Conservation (phyloP, 495 filamentous ascomycete species). For the Penicillium parvum region DNA sequence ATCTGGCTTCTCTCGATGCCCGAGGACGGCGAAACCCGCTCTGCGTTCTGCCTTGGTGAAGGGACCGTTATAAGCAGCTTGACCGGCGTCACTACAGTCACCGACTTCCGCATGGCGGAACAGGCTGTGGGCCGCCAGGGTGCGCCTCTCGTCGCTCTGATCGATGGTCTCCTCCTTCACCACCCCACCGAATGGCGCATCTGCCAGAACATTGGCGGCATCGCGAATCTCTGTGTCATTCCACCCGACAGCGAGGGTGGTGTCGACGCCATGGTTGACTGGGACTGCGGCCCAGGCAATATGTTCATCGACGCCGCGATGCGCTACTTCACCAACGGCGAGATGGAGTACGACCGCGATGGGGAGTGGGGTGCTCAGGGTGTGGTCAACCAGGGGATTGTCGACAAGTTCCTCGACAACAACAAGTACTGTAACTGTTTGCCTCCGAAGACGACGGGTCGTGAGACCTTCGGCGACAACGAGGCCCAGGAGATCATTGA, state of each 20-base stretch:
- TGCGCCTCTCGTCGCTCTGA: conserved; percentile 34
- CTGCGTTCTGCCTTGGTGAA: conserved; percentile 39
- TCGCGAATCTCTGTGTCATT: conserved; percentile 53
- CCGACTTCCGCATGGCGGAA: conserved; percentile 34
- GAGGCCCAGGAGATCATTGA: conserved; percentile 39
- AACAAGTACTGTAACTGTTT: conserved; percentile 41
- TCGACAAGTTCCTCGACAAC: conserved; percentile 43
- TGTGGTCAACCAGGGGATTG: conserved; percentile 42
- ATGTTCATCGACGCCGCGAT: conserved; percentile 29
- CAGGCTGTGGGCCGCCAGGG: conserved; percentile 32
- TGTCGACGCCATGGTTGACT: conserved; percentile 22
- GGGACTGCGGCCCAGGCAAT: conserved; percentile 37
- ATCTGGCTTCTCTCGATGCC: conserved; percentile 51
- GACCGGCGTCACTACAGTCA: conserved; percentile 27
- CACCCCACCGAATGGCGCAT: conserved; percentile 47
- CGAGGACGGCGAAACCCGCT: conserved; percentile 34
- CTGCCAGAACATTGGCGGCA: conserved; percentile 54
- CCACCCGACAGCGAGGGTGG: conserved; percentile 34
- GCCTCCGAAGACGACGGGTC: conserved; percentile 50
- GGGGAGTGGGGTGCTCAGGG: conserved; percentile 43
- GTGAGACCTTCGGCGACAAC: conserved; percentile 49
- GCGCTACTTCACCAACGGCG: conserved; percentile 21
- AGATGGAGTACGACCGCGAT: conserved; percentile 30
- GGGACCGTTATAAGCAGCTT: conserved; percentile 30
- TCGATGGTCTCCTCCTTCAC: conserved; percentile 45